A percentile compares a stretch with the other conserved stretches of the same genome.
Conservation (phyloP, 169 alveolate genomes). For the Plasmodium falciparum region DNA sequence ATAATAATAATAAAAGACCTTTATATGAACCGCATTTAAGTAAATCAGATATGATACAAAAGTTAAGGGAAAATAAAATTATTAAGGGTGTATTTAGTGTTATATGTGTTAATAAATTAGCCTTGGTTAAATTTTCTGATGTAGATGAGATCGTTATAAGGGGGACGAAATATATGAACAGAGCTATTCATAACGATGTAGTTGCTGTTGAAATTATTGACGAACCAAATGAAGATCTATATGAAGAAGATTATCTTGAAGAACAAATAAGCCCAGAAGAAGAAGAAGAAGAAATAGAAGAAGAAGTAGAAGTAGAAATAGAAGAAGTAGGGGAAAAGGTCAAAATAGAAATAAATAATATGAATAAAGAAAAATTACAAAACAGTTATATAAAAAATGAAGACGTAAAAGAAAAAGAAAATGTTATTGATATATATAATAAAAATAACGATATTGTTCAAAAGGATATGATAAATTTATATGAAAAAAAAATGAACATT, state of each 20-base stretch:
- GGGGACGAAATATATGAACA: constrained; percentile 92
- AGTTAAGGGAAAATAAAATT: constrained; percentile 90
- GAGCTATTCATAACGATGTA: constrained; percentile 98
- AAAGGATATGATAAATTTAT: background rate
- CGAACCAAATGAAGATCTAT: constrained; percentile 81
- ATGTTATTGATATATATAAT: constrained; percentile 17
- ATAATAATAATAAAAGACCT: constrained; percentile 75
- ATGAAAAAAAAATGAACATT: constrained; percentile 4
- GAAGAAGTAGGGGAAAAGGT: constrained; percentile 10
- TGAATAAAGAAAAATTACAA: constrained; percentile 28
- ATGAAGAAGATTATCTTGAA: constrained; percentile 76
- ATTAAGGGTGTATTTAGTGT: constrained; percentile 91
- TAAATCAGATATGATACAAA: constrained; percentile 82
- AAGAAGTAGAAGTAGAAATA: background rate
- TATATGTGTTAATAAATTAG: constrained; percentile 85
- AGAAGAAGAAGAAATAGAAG: constrained; percentile 56
- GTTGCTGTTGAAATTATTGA: constrained; percentile 95
- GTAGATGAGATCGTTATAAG: constrained; percentile 88
- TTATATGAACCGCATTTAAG: constrained; percentile 83
- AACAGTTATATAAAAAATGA: constrained; percentile 43
- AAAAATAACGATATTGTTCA: constrained; percentile 34
- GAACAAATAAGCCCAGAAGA: constrained; percentile 76
- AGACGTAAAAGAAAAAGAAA: constrained; percentile 55
- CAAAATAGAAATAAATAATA: constrained; percentile 16
- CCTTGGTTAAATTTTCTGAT: constrained; percentile 83